Percentiles rank a stretch among this genome's conserved stretches.
These are phyloP conservation scores for Cardiospermum halicacabum DNA, from an alignment of 345 rosid species.

Conservation along the genomic window DNA sequence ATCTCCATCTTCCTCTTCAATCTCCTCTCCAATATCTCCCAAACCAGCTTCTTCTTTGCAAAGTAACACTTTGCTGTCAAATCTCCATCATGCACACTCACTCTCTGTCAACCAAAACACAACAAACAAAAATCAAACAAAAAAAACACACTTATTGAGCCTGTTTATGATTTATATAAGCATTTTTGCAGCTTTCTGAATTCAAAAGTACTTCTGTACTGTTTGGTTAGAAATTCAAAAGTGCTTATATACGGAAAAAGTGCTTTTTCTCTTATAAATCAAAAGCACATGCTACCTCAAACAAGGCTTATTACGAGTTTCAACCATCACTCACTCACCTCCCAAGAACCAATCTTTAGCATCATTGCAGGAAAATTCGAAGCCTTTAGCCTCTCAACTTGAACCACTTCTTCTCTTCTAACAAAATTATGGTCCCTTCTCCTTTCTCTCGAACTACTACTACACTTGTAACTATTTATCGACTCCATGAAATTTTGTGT, in stretches of 20 bases:
- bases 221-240: too few species aligned
- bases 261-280: too few species aligned
- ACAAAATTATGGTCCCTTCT: too few species aligned
- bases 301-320: too few species aligned
- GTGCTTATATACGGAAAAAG: too few species aligned
- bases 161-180: neutral
- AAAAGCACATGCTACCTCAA: too few species aligned
- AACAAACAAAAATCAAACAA: neutral
- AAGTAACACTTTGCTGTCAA: conserved; percentile 57
- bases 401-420: neutral
- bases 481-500: neutral
- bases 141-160: neutral
- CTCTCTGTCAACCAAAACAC: conserved; percentile 24
- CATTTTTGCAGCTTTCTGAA: too few species aligned
- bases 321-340: too few species aligned
- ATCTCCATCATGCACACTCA: conserved; percentile 29
- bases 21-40: conserved; percentile 44
- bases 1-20: conserved; percentile 46
- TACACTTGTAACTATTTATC: too few species aligned
- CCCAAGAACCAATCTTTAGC: conserved; percentile 40
- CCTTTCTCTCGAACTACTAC: too few species aligned
- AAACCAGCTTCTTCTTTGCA: conserved; percentile 51
- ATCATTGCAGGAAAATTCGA: conserved; percentile 28
- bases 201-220: too few species aligned
- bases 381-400: conserved; percentile 35